phyloP scores from a whole-genome alignment of 345 rosid genomes.

The Ceriops decandra region DNA sequence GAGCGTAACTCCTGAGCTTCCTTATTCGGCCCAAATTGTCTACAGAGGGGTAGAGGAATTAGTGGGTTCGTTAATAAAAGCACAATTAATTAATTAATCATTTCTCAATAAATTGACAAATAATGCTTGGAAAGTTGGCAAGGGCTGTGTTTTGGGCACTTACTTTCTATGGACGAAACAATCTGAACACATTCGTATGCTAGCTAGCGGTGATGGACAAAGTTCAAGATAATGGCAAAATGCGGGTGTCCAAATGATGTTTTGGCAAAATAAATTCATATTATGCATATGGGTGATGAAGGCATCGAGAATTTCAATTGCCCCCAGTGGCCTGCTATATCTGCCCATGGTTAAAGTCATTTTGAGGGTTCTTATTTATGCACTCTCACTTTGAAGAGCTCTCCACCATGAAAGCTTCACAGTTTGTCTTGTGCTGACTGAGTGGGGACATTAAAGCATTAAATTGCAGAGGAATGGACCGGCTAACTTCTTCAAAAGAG shows the following conservation, averaged over 20 bases:
- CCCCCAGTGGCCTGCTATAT: background rate
- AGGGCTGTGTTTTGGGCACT: background rate
- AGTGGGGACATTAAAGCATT: too few relatives aligned
- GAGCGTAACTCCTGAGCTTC: constrained; percentile 58
- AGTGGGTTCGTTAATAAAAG: constrained; percentile 39
- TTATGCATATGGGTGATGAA: constrained; percentile 15
- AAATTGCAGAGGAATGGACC: too few relatives aligned
- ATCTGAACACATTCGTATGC: background rate
- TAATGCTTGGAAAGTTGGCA: constrained; percentile 8
- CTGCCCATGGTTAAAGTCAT: background rate
- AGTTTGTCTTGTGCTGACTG: too few relatives aligned
- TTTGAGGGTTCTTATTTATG: too few relatives aligned
- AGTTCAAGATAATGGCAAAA: too few relatives aligned
- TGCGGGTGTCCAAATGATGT: background rate
- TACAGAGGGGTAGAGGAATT: constrained; percentile 35
- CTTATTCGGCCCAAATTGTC: constrained; percentile 28
- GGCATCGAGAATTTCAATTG: constrained; percentile 15
- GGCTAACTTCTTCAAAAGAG: too few relatives aligned
- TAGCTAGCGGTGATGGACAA: too few relatives aligned
- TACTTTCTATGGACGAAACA: background rate
- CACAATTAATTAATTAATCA: constrained; percentile 23
- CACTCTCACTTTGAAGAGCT: too few relatives aligned
- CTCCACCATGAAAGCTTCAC: too few relatives aligned
- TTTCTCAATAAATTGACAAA: constrained; percentile 1
- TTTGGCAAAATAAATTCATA: constrained; percentile 6